Conservation (phyloP, 495 filamentous ascomycete genomes). For the Podospora conica region DNA sequence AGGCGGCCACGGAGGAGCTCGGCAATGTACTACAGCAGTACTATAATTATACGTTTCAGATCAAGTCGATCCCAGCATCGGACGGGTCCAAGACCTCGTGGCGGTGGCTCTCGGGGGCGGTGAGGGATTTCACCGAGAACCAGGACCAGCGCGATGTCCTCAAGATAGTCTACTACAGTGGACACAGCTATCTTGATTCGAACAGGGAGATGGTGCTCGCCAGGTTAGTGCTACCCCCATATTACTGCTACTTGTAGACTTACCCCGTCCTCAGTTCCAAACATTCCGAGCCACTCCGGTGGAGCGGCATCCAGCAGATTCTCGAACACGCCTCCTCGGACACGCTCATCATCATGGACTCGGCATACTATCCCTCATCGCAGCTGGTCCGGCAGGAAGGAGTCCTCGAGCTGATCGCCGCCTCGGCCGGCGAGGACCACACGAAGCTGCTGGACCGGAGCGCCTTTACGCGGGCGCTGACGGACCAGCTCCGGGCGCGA, state of each 20-base stretch:
- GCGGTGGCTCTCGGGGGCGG: conserved; percentile 37
- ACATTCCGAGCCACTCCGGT: conserved; percentile 38
- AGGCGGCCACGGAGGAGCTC: conserved; percentile 33
- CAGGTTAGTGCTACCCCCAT: conserved; percentile 27
- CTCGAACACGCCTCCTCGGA: conserved; percentile 41
- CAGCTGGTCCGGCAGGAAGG: conserved; percentile 36
- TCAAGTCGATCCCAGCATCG: conserved; percentile 36
- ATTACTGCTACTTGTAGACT: background rate
- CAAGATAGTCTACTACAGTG: conserved; percentile 45
- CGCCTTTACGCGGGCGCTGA: conserved; percentile 39
- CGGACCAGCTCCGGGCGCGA: conserved; percentile 36
- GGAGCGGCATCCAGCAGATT: conserved; percentile 43
- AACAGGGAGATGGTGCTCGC: conserved; percentile 44
- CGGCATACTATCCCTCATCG: conserved; percentile 42
- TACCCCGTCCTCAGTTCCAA: conserved; percentile 30
- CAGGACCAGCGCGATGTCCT: conserved; percentile 40
- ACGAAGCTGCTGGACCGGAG: conserved; percentile 33
- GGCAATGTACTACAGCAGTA: conserved; percentile 34
- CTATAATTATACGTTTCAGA: conserved; percentile 39
- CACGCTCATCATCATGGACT: conserved; percentile 46
- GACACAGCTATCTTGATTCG: conserved; percentile 40
- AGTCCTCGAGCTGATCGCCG: conserved; percentile 44
- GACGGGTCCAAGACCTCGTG: conserved; percentile 37
- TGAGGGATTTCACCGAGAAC: conserved; percentile 40
- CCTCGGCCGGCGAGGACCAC: conserved; percentile 42